Evolutionary conservation across 306 rosid genomes (phyloP).

Genomic region (Astragalus membranaceus): DNA sequence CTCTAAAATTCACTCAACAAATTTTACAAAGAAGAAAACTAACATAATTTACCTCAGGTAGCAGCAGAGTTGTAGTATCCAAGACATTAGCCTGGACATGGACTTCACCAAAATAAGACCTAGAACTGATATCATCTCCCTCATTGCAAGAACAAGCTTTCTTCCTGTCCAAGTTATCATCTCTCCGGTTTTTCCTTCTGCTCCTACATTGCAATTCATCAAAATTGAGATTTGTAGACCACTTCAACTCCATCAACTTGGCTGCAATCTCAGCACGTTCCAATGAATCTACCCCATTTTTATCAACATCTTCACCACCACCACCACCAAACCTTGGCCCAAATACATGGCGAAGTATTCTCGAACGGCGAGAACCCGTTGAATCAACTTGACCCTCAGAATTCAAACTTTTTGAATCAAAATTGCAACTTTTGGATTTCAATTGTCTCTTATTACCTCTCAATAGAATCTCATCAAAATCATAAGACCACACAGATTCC

Average conservation of each 20-base stretch:
- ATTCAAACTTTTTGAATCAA: constrained; percentile 15
- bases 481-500: constrained; percentile 33
- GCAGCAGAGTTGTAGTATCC: constrained; percentile 30
- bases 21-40: too few relatives aligned
- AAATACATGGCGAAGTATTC: constrained; percentile 51
- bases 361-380: constrained; percentile 48
- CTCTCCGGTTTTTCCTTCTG: not conserved
- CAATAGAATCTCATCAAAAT: constrained; percentile 29
- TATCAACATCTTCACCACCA: constrained; percentile 14
- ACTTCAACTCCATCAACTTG: constrained; percentile 65
- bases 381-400: constrained; percentile 29
- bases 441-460: constrained; percentile 27
- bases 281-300: constrained; percentile 34
- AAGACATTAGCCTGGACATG: constrained; percentile 28
- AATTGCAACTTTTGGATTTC: constrained; percentile 38
- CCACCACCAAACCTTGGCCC: constrained; percentile 48
- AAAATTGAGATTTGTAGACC: constrained; percentile 72
- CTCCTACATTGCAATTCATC: constrained; percentile 21
- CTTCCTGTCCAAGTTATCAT: constrained; percentile 15
- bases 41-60: constrained; percentile 39
- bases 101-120: constrained; percentile 13
- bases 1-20: too few relatives aligned
- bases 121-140: constrained; percentile 12
- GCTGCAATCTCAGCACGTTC: constrained; percentile 92
- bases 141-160: constrained; percentile 17